Evolutionary conservation across 495 filamentous ascomycete species (phyloP).

Genomic region (Mytilinidion resinicola): DNA sequence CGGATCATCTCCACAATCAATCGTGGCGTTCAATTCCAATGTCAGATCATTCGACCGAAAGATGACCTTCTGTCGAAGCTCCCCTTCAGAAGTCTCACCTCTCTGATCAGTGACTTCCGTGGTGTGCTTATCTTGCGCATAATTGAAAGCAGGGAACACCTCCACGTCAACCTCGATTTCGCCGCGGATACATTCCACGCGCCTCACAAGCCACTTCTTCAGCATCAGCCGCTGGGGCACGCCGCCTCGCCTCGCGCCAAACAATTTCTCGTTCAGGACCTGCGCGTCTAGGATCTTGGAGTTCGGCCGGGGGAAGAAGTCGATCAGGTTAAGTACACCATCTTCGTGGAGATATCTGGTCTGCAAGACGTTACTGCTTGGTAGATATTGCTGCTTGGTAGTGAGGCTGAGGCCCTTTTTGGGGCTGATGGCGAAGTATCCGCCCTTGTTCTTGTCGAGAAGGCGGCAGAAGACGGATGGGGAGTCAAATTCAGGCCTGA

Average conservation of each 20-base stretch:
- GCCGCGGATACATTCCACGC: constrained; percentile 63
- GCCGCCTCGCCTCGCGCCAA: background rate
- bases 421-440: constrained; percentile 59
- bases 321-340: constrained; percentile 61
- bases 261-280: background rate
- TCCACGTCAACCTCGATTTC: constrained; percentile 55
- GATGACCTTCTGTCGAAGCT: constrained; percentile 49
- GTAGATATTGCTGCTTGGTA: constrained; percentile 65
- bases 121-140: constrained; percentile 53
- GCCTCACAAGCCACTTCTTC: constrained; percentile 53
- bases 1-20: constrained; percentile 52
- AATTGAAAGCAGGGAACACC: constrained; percentile 53
- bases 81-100: constrained; percentile 28
- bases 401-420: constrained; percentile 43
- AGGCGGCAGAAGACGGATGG: constrained; percentile 43
- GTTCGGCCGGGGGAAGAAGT: constrained; percentile 64
- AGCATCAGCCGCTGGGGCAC: constrained; percentile 15
- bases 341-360: constrained; percentile 65
- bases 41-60: constrained; percentile 53
- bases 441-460: constrained; percentile 64
- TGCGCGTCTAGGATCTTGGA: constrained; percentile 23
- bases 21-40: constrained; percentile 59
- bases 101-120: constrained; percentile 41
- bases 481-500: constrained; percentile 31
- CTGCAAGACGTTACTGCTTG: constrained; percentile 64